phyloP scores from a whole-genome alignment of 2,329 filamentous ascomycete genomes.

The Microdochium nivale region DNA sequence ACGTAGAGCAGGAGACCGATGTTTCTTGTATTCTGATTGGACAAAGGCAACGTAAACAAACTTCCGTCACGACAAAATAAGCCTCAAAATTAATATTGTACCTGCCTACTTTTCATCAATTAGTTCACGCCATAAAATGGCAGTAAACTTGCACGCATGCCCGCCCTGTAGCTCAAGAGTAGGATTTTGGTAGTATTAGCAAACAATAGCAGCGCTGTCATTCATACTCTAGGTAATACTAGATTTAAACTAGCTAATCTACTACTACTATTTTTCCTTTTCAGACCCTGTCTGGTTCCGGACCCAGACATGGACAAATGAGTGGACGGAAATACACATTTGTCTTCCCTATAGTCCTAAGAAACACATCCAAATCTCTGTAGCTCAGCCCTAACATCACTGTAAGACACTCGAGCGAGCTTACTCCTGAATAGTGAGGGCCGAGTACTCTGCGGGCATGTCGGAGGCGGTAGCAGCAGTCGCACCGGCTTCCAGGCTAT shows the following conservation, averaged over 20 bases:
- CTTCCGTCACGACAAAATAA: too few relatives aligned
- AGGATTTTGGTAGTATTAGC: too few relatives aligned
- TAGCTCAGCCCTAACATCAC: background rate
- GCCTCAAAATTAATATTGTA: too few relatives aligned
- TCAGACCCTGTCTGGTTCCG: background rate
- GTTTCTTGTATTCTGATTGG: too few relatives aligned
- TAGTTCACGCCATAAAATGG: too few relatives aligned
- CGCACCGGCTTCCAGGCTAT: background rate
- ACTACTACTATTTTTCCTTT: background rate
- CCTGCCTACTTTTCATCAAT: too few relatives aligned
- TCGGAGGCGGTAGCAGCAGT: background rate
- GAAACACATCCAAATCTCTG: background rate
- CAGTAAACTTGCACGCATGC: too few relatives aligned
- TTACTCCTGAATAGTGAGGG: background rate
- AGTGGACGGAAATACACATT: background rate
- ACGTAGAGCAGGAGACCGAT: too few relatives aligned
- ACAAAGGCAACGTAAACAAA: too few relatives aligned
- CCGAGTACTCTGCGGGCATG: background rate
- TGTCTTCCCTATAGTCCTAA: background rate
- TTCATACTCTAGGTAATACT: too few relatives aligned
- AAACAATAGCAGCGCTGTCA: too few relatives aligned
- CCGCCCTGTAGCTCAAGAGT: too few relatives aligned
- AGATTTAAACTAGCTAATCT: background rate
- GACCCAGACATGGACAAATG: background rate
- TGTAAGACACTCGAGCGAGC: background rate